Evolutionary conservation across 345 rosid genomes (phyloP).

Genomic region (Eucalyptus curtisii): DNA sequence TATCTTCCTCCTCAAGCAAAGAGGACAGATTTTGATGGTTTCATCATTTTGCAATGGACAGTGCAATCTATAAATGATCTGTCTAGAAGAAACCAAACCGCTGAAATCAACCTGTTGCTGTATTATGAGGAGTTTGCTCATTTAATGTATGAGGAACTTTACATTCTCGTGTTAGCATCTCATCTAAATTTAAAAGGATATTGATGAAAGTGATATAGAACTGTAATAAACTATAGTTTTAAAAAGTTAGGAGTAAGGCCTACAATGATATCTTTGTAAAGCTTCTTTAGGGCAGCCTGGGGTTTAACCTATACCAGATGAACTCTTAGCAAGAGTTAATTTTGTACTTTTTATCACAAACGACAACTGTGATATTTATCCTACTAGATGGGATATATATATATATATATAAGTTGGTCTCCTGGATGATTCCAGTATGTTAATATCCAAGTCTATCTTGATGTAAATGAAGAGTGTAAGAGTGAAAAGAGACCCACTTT

Average conservation of each 20-base stretch:
- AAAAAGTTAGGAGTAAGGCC: not conserved
- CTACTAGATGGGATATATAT: not conserved
- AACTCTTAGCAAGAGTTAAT: not conserved
- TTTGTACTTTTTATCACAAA: not conserved
- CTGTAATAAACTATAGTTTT: not conserved
- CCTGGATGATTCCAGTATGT: not conserved
- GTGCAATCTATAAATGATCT: not conserved
- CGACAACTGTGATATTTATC: not conserved
- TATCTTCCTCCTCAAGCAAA: too few relatives aligned
- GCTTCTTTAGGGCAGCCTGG: not conserved
- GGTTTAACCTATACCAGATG: not conserved
- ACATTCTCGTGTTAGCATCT: not conserved
- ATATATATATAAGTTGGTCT: not conserved
- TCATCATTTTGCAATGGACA: too few relatives aligned
- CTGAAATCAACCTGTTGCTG: not conserved
- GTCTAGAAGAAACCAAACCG: not conserved
- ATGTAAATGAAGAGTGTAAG: too few relatives aligned
- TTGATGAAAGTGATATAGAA: not conserved
- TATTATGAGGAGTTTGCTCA: not conserved
- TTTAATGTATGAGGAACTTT: not conserved
- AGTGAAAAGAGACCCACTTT: too few relatives aligned
- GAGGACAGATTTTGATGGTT: too few relatives aligned
- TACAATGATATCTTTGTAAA: not conserved
- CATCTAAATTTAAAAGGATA: not conserved
- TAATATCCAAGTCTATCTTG: too few relatives aligned